phyloP scores from a whole-genome alignment of 1,139 yeast species.

The Sugiyamaella xylanicola region DNA sequence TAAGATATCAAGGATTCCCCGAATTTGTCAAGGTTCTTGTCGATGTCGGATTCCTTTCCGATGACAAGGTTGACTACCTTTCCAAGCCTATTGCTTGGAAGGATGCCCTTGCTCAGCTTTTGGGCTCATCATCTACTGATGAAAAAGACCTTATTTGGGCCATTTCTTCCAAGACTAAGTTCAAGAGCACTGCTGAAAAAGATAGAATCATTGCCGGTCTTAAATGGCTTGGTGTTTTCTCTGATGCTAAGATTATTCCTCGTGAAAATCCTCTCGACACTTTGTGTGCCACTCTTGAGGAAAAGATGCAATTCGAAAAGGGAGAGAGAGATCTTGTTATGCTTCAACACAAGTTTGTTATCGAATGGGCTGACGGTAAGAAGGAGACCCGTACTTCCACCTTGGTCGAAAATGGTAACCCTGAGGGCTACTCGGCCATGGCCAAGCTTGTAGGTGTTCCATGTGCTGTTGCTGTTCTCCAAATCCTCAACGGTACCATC shows the following conservation, averaged over 20 bases:
- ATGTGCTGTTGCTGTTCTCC: conserved; percentile 92
- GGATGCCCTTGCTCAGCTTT: conserved; percentile 74
- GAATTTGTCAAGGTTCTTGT: conserved; percentile 94
- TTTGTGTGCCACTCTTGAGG: conserved; percentile 92
- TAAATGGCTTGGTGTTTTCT: conserved; percentile 92
- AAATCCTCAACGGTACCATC: conserved; percentile 82
- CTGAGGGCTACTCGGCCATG: conserved; percentile 96
- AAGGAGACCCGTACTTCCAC: conserved; percentile 93
- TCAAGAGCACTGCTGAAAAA: conserved; percentile 81
- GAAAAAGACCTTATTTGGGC: conserved; percentile 75
- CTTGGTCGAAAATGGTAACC: conserved; percentile 89
- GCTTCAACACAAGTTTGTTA: conserved; percentile 96
- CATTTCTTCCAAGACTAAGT: conserved; percentile 75
- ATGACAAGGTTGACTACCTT: conserved; percentile 64
- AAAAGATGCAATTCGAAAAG: conserved; percentile 92
- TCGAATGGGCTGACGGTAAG: conserved; percentile 93
- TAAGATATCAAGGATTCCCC: conserved; percentile 98
- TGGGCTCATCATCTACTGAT: conserved; percentile 69
- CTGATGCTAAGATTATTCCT: conserved; percentile 73
- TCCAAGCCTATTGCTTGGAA: conserved; percentile 72
- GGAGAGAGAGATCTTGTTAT: conserved; percentile 95
- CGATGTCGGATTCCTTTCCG: conserved; percentile 89
- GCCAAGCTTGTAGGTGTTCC: conserved; percentile 98
- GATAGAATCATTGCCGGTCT: conserved; percentile 85
- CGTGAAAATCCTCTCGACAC: conserved; percentile 96